phyloP scores from a whole-genome alignment of 75 land plant species.

The Ceratopteris richardii region DNA sequence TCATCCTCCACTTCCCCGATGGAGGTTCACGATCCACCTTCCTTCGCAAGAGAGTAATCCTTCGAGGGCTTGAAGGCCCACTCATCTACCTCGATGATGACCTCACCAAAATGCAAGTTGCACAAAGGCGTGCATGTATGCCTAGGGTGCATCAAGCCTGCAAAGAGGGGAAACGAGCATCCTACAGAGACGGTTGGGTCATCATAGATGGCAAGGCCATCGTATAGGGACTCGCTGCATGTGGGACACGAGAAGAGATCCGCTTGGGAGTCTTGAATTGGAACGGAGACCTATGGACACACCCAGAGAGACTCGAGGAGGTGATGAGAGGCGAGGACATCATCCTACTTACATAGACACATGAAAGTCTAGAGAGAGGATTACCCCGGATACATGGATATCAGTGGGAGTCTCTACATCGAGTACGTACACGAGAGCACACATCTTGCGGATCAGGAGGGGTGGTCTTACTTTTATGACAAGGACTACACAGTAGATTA shows the following conservation, averaged over 20 bases:
- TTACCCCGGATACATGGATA: not conserved
- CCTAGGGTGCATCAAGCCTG: not conserved
- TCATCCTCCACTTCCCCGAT: not conserved
- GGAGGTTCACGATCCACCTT: not conserved
- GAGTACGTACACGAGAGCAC: not conserved
- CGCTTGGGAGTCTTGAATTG: not conserved
- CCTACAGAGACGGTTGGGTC: conserved; percentile 5
- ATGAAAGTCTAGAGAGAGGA: not conserved
- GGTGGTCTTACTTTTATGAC: not conserved
- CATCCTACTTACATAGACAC: not conserved
- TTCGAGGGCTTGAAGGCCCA: not conserved
- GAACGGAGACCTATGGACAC: not conserved
- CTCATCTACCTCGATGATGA: not conserved
- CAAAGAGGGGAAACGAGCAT: not conserved
- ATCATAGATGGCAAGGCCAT: not conserved
- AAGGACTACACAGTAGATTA: not conserved
- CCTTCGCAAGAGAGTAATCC: not conserved
- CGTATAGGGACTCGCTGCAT: not conserved
- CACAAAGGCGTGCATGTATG: not conserved
- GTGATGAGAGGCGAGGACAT: not conserved
- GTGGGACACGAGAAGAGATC: conserved; percentile 2
- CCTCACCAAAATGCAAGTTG: not conserved
- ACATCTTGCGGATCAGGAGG: not conserved
- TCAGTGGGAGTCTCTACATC: not conserved
- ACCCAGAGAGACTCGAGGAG: not conserved